phyloP scores from a whole-genome alignment of 352 stramenopile species.

The Pythium periplocum region DNA sequence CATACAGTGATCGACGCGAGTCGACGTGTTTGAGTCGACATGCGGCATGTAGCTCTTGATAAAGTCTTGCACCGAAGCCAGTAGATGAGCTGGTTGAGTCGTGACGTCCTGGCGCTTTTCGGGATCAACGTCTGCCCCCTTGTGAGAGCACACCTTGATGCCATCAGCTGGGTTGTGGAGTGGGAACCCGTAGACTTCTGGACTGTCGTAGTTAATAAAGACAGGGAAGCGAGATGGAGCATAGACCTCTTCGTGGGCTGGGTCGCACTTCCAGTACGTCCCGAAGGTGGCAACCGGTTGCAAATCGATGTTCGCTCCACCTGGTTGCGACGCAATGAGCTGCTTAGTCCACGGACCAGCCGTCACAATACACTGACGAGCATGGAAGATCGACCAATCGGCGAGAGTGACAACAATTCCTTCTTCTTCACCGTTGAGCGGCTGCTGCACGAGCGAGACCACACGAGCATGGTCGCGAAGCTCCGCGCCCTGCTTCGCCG shows the following conservation, averaged over 20 bases:
- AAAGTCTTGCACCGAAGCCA: conserved; percentile 26
- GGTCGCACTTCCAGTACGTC: conserved; percentile 49
- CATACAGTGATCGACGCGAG: conserved; percentile 63
- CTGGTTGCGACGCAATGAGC: conserved; percentile 19
- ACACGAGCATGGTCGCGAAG: conserved; percentile 30
- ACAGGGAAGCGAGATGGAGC: conserved; percentile 45
- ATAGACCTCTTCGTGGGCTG: conserved; percentile 28
- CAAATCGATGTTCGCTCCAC: conserved; percentile 28
- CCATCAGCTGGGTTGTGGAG: conserved; percentile 38
- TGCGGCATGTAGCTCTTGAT: conserved; percentile 41
- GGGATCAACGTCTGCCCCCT: conserved; percentile 38
- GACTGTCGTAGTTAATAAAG: conserved; percentile 59
- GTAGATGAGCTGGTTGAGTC: conserved; percentile 21
- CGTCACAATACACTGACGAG: conserved; percentile 49
- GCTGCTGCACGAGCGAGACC: conserved; percentile 8
- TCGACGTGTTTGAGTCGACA: conserved; percentile 34
- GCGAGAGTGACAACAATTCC: conserved; percentile 26
- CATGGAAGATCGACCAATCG: conserved; percentile 18
- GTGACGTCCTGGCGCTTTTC: conserved; percentile 29
- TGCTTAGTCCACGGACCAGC: conserved; percentile 50
- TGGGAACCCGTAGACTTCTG: conserved; percentile 46
- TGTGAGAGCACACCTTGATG: conserved; percentile 75
- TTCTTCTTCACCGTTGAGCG: conserved; percentile 10
- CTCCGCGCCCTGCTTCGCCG: conserved; percentile 24
- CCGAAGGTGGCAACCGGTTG: conserved; percentile 61